Evolutionary conservation across 2,329 filamentous ascomycete species (phyloP).

Genomic region (Fusarium incarnatum): DNA sequence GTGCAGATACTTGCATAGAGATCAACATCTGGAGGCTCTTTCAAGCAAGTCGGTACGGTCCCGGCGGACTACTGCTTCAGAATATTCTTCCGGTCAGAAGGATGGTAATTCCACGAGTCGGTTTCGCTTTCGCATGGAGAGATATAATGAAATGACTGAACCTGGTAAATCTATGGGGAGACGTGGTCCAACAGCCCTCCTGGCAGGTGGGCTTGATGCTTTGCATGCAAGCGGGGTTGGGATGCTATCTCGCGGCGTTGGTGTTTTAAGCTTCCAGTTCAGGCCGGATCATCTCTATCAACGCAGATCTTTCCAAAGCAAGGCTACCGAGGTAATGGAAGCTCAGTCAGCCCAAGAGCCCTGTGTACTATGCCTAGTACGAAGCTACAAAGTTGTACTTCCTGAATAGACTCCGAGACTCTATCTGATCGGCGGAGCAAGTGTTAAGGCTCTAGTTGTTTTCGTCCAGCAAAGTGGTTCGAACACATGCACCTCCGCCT

Average conservation of each 20-base stretch:
- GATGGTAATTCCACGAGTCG: slow-evolving; percentile 20
- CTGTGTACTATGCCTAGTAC: background rate
- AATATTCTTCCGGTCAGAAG: background rate
- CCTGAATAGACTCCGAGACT: background rate
- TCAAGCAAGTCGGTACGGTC: slow-evolving; percentile 13
- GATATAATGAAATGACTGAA: background rate
- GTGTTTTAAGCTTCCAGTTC: background rate
- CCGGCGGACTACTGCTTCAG: slow-evolving; percentile 6
- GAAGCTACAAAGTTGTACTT: background rate
- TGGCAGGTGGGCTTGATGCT: slow-evolving; percentile 8
- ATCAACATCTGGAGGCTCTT: slow-evolving; percentile 19
- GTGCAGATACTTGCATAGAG: slow-evolving; percentile 4
- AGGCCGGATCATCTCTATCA: slow-evolving; percentile 11
- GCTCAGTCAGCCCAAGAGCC: slow-evolving; percentile 8
- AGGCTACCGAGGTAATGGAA: slow-evolving; percentile 31
- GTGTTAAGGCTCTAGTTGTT: background rate
- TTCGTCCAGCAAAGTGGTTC: background rate
- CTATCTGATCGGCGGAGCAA: background rate
- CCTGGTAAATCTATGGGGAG: background rate
- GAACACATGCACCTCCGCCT: background rate
- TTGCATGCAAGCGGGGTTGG: slow-evolving; percentile 24
- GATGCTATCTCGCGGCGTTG: background rate
- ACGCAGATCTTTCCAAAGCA: slow-evolving; percentile 38
- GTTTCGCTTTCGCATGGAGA: slow-evolving; percentile 6
- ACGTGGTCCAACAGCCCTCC: slow-evolving; percentile 23